A percentile compares a stretch with the other conserved stretches of the same genome.
Conservation (phyloP, 2,329 filamentous ascomycete genomes). For the Metarhizium sp. region DNA sequence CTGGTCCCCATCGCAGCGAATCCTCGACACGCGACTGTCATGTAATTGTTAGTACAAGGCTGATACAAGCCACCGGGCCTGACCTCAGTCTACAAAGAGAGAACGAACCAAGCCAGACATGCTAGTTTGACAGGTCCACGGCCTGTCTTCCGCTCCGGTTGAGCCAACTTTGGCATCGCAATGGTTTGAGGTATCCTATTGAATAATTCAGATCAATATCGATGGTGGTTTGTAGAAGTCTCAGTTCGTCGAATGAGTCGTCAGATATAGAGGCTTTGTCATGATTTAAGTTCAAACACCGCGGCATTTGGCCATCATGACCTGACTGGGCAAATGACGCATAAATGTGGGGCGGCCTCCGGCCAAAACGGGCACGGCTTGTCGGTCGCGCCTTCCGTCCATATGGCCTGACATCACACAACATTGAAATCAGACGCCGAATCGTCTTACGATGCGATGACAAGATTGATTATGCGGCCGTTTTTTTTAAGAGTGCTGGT, state of each 20-base stretch:
- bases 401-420: neutral
- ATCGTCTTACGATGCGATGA: neutral
- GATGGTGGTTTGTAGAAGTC: neutral
- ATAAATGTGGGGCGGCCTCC: neutral
- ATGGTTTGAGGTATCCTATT: neutral
- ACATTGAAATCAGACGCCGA: neutral
- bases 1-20: constrained; percentile 3
- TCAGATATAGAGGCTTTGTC: neutral
- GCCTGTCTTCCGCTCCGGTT: neutral
- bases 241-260: neutral
- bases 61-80: neutral
- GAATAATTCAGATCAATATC: neutral
- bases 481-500: too few relatives aligned
- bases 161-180: neutral
- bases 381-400: neutral
- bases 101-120: constrained; percentile 1
- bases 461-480: too few relatives aligned
- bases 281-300: neutral
- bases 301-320: neutral
- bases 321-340: neutral
- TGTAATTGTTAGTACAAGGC: neutral
- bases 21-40: neutral
- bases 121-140: constrained; percentile 2
- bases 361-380: neutral
- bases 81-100: too few relatives aligned